Evolutionary conservation across 768 basidiomycete genomes (phyloP).

Genomic region (Mycena capillaripes): DNA sequence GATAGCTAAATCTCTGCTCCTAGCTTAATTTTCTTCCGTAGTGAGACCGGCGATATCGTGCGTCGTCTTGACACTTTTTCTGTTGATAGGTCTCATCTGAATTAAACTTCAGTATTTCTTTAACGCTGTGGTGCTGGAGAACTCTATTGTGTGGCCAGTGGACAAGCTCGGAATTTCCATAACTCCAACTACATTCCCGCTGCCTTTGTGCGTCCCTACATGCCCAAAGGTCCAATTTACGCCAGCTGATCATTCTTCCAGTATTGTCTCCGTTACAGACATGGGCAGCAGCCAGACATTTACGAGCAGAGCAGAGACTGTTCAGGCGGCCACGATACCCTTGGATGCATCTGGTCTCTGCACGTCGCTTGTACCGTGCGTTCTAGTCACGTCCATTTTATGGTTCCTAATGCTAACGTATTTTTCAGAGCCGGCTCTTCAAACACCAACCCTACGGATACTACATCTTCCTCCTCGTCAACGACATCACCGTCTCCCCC

Average conservation of each 20-base stretch:
- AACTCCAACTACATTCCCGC: background rate
- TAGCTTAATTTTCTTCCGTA: background rate
- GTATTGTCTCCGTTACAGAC: background rate
- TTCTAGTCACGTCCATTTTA: background rate
- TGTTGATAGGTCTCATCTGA: background rate
- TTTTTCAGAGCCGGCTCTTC: background rate
- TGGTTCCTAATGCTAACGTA: background rate
- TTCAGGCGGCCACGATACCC: background rate
- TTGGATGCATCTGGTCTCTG: background rate
- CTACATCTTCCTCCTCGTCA: background rate
- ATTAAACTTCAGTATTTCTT: background rate
- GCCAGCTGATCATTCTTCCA: background rate
- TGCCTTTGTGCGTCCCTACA: slow-evolving; percentile 8
- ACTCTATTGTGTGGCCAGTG: background rate
- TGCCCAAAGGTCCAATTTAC: background rate
- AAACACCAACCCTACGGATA: background rate
- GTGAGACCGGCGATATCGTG: slow-evolving; percentile 1
- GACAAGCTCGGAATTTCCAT: background rate
- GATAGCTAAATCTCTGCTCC: background rate
- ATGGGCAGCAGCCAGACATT: background rate
- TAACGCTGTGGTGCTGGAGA: background rate
- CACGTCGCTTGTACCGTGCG: background rate
- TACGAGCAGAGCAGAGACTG: background rate
- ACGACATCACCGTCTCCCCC: background rate
- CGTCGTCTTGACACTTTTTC: background rate